Conservation (phyloP, 495 filamentous ascomycete species). For the Daldinia caldariorum region DNA sequence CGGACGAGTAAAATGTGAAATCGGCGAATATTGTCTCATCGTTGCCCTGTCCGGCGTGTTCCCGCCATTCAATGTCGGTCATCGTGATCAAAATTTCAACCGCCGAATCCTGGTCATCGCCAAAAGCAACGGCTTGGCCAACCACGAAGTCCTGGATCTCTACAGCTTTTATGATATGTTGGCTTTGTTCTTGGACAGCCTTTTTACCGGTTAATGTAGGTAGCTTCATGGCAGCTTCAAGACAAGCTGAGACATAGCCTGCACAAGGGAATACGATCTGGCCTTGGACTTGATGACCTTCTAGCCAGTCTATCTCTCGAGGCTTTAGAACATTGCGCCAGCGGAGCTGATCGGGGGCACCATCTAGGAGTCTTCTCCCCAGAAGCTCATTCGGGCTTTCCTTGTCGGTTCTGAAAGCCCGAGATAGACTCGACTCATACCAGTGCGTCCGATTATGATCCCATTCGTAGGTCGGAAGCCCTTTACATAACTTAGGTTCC, state of each 20-base stretch:
- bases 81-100: neutral
- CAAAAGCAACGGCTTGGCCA: neutral
- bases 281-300: constrained; percentile 53
- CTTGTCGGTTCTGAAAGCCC: constrained; percentile 6
- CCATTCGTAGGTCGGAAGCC: constrained; percentile 57
- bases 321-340: constrained; percentile 54
- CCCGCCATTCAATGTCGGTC: neutral
- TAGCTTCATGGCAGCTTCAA: constrained; percentile 47
- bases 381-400: constrained; percentile 55
- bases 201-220: neutral
- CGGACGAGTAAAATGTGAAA: neutral
- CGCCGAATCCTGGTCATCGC: neutral
- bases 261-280: constrained; percentile 56
- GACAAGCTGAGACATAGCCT: constrained; percentile 56
- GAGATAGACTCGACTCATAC: constrained; percentile 54
- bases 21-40: neutral
- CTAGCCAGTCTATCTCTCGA: constrained; percentile 55
- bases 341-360: constrained; percentile 50
- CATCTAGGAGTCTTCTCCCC: constrained; percentile 28
- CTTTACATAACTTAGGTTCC: neutral
- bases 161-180: neutral
- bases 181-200: neutral
- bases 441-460: constrained; percentile 55
- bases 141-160: neutral
- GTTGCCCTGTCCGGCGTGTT: neutral